phyloP scores from a whole-genome alignment of 1,139 yeast species.

The Nakaseomyces uthaithaninus region DNA sequence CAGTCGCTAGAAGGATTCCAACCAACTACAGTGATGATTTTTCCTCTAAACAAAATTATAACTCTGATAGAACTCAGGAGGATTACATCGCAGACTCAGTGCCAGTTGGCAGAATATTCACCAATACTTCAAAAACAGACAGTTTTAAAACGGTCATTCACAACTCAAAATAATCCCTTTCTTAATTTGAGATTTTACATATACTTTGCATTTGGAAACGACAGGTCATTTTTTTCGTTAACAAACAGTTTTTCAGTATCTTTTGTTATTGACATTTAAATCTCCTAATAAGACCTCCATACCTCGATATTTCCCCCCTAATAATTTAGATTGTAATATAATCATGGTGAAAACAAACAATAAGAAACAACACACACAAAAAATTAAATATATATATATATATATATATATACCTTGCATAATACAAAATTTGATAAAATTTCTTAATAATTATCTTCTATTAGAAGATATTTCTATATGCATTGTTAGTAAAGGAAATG shows the following conservation, averaged over 20 bases:
- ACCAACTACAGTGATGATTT: constrained; percentile 7
- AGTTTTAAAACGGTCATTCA: constrained; percentile 9
- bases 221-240: too few relatives aligned
- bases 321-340: background rate
- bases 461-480: too few relatives aligned
- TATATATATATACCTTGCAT: too few relatives aligned
- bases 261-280: too few relatives aligned
- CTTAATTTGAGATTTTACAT: background rate
- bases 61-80: background rate
- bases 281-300: background rate
- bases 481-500: too few relatives aligned
- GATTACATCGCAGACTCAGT: background rate
- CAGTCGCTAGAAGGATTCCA: constrained; percentile 16
- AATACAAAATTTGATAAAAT: too few relatives aligned
- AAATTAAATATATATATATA: too few relatives aligned
- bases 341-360: too few relatives aligned
- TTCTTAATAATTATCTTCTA: too few relatives aligned
- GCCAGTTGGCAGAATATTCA: background rate
- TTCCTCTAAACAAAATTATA: background rate
- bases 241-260: too few relatives aligned
- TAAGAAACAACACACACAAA: too few relatives aligned
- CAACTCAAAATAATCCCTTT: background rate
- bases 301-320: background rate
- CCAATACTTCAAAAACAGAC: constrained; percentile 2
- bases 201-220: background rate